Evolutionary conservation across 306 rosid species (phyloP).

Genomic region (Casuarina equisetifolia): DNA sequence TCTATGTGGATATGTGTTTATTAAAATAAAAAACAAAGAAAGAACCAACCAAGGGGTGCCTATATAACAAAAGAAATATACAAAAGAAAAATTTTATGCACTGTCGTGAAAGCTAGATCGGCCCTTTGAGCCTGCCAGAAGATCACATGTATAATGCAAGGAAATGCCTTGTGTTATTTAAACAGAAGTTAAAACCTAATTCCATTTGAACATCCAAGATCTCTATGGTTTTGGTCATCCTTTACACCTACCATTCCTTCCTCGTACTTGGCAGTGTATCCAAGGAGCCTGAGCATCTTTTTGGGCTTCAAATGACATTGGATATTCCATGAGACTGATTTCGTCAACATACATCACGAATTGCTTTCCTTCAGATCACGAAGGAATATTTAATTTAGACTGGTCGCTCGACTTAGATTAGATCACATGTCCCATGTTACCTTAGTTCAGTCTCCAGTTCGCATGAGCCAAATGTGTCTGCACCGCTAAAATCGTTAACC

Average conservation of each 20-base stretch:
- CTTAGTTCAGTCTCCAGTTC: not conserved
- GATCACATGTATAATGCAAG: not conserved
- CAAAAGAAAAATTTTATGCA: not conserved
- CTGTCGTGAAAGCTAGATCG: not conserved
- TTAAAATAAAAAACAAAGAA: no score
- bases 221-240: not conserved
- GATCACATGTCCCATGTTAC: conserved; percentile 2
- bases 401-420: not conserved
- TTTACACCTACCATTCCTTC: not conserved
- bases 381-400: not conserved
- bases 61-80: not conserved
- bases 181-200: no score
- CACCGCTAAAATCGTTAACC: not conserved
- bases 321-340: not conserved
- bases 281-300: not conserved
- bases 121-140: not conserved
- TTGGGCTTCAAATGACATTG: not conserved
- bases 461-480: not conserved
- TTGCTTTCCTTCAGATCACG: not conserved
- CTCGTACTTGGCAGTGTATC: not conserved
- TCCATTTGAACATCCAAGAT: not conserved
- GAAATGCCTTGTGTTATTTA: not conserved
- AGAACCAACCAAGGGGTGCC: not conserved
- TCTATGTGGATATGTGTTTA: no score
- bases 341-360: not conserved